These are phyloP conservation scores for Podochytrium sp. DNA, from an alignment of 192 early-diverging fungal species.

Conservation along the genomic window DNA sequence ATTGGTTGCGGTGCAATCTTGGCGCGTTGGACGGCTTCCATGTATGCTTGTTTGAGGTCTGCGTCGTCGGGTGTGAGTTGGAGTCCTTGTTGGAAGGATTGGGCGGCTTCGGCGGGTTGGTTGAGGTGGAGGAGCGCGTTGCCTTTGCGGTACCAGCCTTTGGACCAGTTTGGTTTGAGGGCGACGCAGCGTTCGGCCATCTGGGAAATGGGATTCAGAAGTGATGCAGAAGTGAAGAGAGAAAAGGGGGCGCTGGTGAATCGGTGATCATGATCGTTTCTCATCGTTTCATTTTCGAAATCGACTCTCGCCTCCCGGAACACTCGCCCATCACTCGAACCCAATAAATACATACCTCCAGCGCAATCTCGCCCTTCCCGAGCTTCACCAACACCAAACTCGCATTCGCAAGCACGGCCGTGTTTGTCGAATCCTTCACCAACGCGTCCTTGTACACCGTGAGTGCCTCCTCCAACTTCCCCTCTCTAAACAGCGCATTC, in stretches of 20 bases:
- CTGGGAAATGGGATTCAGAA: neutral
- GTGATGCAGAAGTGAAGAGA: too few relatives aligned
- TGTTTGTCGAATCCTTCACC: slow-evolving; percentile 16
- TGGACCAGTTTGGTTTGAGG: slow-evolving; percentile 30
- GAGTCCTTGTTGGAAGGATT: slow-evolving; percentile 29
- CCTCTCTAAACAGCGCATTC: slow-evolving; percentile 35
- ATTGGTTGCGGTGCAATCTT: slow-evolving; percentile 12
- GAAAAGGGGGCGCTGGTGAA: too few relatives aligned
- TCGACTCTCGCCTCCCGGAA: too few relatives aligned
- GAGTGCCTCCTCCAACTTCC: slow-evolving; percentile 27
- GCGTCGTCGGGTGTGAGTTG: slow-evolving; percentile 28
- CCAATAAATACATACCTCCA: neutral
- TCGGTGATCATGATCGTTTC: too few relatives aligned
- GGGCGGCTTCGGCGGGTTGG: slow-evolving; percentile 14
- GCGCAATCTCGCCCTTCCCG: slow-evolving; percentile 1
- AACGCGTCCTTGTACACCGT: slow-evolving; percentile 29
- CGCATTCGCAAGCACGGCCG: slow-evolving; percentile 31
- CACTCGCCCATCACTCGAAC: neutral
- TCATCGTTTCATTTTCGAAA: too few relatives aligned
- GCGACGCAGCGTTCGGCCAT: slow-evolving; percentile 30
- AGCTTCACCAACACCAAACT: slow-evolving; percentile 21
- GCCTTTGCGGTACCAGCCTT: slow-evolving; percentile 39
- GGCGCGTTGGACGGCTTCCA: slow-evolving; percentile 17
- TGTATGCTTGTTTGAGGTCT: slow-evolving; percentile 34
- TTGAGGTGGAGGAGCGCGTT: slow-evolving; percentile 1